Evolutionary conservation across 306 rosid genomes (phyloP), one percentile per base, ranked within the genome.

Genomic region (Prunus fruticosa): DNA sequence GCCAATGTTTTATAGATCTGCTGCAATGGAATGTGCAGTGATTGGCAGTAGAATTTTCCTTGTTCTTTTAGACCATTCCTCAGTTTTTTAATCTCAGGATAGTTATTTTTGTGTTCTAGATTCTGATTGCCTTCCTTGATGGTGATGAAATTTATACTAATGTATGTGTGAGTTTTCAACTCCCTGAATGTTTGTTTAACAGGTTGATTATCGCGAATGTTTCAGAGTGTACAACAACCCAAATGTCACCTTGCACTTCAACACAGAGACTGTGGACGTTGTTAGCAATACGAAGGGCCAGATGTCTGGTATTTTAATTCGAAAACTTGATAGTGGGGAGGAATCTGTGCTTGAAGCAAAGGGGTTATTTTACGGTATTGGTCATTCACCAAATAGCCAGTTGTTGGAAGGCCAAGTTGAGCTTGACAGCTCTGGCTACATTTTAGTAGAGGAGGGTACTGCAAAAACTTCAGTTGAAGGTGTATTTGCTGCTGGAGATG

Each of bases 141-240:
- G 83, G 60, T 75, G 87, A 74, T 75, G 78, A 70, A 64, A 80
- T 84, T 80, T 78, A 78, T 80, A 88, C 87, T 88, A 84, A 87
- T 88, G 87, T 81, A 83, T 86, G 84, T 83, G 83, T 88, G 92
- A 90, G 91, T 89, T 93, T 92, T 93, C 96, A 90, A 90, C 92
- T 89, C 79, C 93, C 87, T 90, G 88, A 92, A 92, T 94, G 95
- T 90, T 92, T 94, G 90, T 88, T 89, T 94, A 92, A 94, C 98
- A 94, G 97, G 98, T 92, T 94, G 90, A 89, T 94, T 92, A 91
- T 92, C 95, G 58, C 92, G 96, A 91, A 94, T 92, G 98, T 94
- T 94, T 89, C 95, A 94, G 98, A 92, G 98, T 92, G 96, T 83
- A 43, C 95, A 93, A 90, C 96, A 90, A 85, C 78, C 97, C 89